A percentile compares a stretch with the other conserved stretches of the same genome.
These are phyloP conservation scores for Kalaharituber pfeilii DNA, from an alignment of 2,329 filamentous ascomycete genomes.

Conservation along the genomic window DNA sequence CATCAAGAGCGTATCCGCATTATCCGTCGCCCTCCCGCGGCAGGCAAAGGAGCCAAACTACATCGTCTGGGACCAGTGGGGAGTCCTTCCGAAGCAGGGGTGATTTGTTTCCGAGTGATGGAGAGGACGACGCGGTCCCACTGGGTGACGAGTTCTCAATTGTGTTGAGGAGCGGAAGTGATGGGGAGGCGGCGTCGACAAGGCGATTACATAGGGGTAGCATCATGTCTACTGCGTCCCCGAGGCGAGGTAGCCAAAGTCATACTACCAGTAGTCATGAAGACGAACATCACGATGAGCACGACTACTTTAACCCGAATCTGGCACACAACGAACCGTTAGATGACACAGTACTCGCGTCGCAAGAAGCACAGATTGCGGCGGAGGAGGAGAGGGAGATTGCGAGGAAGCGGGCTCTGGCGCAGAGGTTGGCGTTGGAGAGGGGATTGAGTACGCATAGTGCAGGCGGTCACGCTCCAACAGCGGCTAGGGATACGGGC, in stretches of 20 bases:
- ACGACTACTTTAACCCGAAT: not conserved
- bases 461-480: too few relatives aligned
- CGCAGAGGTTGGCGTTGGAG: slow-evolving; percentile 37
- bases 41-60: slow-evolving; percentile 39
- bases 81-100: slow-evolving; percentile 48
- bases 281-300: slow-evolving; percentile 3
- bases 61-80: slow-evolving; percentile 39
- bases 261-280: slow-evolving; percentile 12
- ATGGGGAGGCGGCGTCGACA: slow-evolving; percentile 26
- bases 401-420: slow-evolving; percentile 36
- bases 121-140: slow-evolving; percentile 50
- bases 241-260: slow-evolving; percentile 19
- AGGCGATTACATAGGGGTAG: slow-evolving; percentile 24
- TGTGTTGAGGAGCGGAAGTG: slow-evolving; percentile 30
- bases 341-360: slow-evolving; percentile 38
- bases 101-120: slow-evolving; percentile 49
- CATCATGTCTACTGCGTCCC: slow-evolving; percentile 9
- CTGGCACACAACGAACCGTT: slow-evolving; percentile 23
- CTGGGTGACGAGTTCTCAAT: slow-evolving; percentile 51
- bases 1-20: not conserved
- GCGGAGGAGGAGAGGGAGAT: slow-evolving; percentile 40
- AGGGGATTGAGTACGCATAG: slow-evolving; percentile 32
- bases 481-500: not conserved
- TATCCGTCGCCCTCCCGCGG: slow-evolving; percentile 3
- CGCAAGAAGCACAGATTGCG: slow-evolving; percentile 39